phyloP scores from a whole-genome alignment of 108 stramenopile species.

The Fistulifera solaris region DNA sequence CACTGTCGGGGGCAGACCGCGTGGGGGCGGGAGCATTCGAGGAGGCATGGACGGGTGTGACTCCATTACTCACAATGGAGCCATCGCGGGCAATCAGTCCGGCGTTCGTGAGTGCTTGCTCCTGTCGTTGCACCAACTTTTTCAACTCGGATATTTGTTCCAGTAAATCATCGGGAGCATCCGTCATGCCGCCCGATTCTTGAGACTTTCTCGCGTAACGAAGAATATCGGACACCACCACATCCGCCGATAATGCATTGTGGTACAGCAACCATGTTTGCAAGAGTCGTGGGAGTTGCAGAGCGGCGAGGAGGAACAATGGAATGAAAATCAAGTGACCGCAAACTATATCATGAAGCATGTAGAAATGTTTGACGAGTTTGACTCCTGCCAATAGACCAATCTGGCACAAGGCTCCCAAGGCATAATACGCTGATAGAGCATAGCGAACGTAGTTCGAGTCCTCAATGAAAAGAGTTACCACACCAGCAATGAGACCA shows the following conservation, averaged over 20 bases:
- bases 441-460: slow-evolving; percentile 80
- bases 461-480: slow-evolving; percentile 67
- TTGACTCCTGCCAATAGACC: slow-evolving; percentile 77
- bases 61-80: slow-evolving; percentile 1
- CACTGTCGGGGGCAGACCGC: slow-evolving; percentile 6
- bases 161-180: slow-evolving; percentile 62
- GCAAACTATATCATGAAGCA: slow-evolving; percentile 89
- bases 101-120: slow-evolving; percentile 49
- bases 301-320: slow-evolving; percentile 71
- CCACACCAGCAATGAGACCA: slow-evolving; percentile 52
- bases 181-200: slow-evolving; percentile 48
- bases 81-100: slow-evolving; percentile 24
- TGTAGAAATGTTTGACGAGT: slow-evolving; percentile 77
- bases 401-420: slow-evolving; percentile 68
- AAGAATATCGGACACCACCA: slow-evolving; percentile 95
- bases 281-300: slow-evolving; percentile 79
- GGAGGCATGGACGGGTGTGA: too few relatives aligned
- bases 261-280: slow-evolving; percentile 98
- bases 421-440: slow-evolving; percentile 84
- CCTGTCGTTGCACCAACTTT: slow-evolving; percentile 78
- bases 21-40: not conserved
- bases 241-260: slow-evolving; percentile 90
- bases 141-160: slow-evolving; percentile 85
- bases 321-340: slow-evolving; percentile 91
- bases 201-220: slow-evolving; percentile 86